phyloP scores from a whole-genome alignment of 352 stramenopile species.

The Globisporangium acanthophoron region DNA sequence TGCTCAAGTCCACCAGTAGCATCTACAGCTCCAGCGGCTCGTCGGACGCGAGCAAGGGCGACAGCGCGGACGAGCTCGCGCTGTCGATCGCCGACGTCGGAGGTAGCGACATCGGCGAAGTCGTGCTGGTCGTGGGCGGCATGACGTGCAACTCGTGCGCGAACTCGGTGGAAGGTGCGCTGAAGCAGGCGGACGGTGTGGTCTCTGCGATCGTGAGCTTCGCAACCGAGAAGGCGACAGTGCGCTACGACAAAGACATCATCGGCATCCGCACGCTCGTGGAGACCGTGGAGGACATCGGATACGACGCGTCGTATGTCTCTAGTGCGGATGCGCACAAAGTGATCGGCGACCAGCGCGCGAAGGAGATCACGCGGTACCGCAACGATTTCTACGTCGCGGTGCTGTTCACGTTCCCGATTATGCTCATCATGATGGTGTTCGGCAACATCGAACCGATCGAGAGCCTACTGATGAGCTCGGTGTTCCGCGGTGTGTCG shows the following conservation, averaged over 20 bases:
- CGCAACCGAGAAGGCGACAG: slow-evolving; percentile 78
- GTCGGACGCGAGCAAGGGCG: slow-evolving; percentile 1
- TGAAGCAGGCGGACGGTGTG: slow-evolving; percentile 76
- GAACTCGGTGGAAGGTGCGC: slow-evolving; percentile 85
- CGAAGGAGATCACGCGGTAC: slow-evolving; percentile 77
- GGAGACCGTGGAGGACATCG: slow-evolving; percentile 86
- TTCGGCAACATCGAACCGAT: slow-evolving; percentile 70
- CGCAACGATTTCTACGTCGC: slow-evolving; percentile 82
- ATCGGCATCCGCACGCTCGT: slow-evolving; percentile 80
- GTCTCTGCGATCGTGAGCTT: slow-evolving; percentile 78
- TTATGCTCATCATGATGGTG: slow-evolving; percentile 92
- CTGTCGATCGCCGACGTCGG: slow-evolving; percentile 25
- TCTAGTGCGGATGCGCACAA: slow-evolving; percentile 65
- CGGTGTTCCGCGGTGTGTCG: slow-evolving; percentile 54
- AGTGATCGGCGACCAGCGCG: slow-evolving; percentile 74
- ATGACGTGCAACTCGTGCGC: slow-evolving; percentile 93
- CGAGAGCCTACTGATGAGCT: slow-evolving; percentile 37
- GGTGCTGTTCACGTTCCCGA: slow-evolving; percentile 91
- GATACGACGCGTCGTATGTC: slow-evolving; percentile 84
- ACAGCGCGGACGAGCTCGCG: slow-evolving; percentile 23
- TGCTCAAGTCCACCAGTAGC: slow-evolving; percentile 4
- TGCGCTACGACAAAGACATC: slow-evolving; percentile 73
- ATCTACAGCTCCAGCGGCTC: slow-evolving; percentile 7
- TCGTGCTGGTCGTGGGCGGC: slow-evolving; percentile 64
- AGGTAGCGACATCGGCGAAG: slow-evolving; percentile 49